These are phyloP conservation scores for Dictyophora rubrovolvata DNA, from an alignment of 768 basidiomycete species.

Conservation along the genomic window DNA sequence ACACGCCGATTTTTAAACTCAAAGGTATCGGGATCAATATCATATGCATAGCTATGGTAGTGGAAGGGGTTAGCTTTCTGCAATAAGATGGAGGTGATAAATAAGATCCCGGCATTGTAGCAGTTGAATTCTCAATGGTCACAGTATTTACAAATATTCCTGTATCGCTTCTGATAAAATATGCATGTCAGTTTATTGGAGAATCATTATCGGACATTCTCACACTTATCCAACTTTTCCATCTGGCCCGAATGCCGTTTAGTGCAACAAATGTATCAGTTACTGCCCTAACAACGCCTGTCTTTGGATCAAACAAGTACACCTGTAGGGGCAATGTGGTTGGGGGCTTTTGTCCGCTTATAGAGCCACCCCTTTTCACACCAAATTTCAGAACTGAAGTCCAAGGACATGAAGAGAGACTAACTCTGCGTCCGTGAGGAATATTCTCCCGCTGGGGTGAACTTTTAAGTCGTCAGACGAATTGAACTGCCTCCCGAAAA, in stretches of 20 bases:
- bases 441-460: constrained; percentile 58
- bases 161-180: background rate
- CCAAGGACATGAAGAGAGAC: constrained; percentile 28
- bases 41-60: constrained; percentile 48
- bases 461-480: constrained; percentile 73
- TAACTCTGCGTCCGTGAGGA: constrained; percentile 66
- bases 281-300: constrained; percentile 55
- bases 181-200: background rate
- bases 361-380: constrained; percentile 43
- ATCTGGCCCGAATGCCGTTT: constrained; percentile 59
- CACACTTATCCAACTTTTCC: constrained; percentile 59
- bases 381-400: background rate
- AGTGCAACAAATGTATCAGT: constrained; percentile 66
- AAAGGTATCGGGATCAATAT: constrained; percentile 47
- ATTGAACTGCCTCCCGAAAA: constrained; percentile 71
- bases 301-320: constrained; percentile 62
- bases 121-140: constrained; percentile 34
- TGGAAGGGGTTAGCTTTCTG: background rate
- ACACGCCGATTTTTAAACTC: constrained; percentile 51
- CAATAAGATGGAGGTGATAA: background rate
- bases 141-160: background rate
- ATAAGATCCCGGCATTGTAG: constrained; percentile 46
- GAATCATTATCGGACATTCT: constrained; percentile 13
- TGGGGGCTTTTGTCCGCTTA: constrained; percentile 45
- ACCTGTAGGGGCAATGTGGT: constrained; percentile 56